Conservation (phyloP, 768 basidiomycete genomes). For the Pluteus cervinus region DNA sequence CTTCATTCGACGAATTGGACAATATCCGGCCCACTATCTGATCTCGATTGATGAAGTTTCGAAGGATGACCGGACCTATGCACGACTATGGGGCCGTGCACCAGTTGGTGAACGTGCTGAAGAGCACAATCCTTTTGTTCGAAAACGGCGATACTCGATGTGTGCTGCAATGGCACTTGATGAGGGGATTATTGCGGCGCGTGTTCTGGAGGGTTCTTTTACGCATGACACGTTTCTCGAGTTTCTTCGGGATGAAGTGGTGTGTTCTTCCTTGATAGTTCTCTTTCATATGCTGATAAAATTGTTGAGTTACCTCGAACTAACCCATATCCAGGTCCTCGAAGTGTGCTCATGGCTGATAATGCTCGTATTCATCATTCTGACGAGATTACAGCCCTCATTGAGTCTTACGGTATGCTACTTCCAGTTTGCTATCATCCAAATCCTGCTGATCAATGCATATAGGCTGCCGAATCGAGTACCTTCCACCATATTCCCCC, state of each 20-base stretch:
- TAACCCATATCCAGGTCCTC: conserved; percentile 15
- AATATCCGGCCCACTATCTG: conserved; percentile 13
- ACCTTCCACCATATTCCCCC: conserved; percentile 24
- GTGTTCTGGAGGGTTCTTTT: conserved; percentile 15
- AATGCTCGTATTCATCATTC: conserved; percentile 20
- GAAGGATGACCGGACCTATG: conserved; percentile 20
- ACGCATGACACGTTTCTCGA: conserved; percentile 11
- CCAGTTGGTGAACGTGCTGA: conserved; percentile 11
- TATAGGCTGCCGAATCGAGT: conserved; percentile 18
- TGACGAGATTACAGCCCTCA: conserved; percentile 12
- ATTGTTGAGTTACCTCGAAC: conserved; percentile 11
- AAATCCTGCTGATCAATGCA: too few species aligned
- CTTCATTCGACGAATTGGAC: conserved; percentile 13
- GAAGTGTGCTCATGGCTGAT: conserved; percentile 17
- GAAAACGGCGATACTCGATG: conserved; percentile 12
- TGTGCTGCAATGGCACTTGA: conserved; percentile 15
- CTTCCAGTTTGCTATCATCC: too few species aligned
- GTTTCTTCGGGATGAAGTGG: conserved; percentile 13
- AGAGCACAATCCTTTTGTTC: conserved; percentile 14
- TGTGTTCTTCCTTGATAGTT: background rate
- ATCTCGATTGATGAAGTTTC: conserved; percentile 19
- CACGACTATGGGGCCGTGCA: conserved; percentile 14
- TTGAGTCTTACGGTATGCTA: too few species aligned
- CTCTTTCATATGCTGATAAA: too few species aligned
- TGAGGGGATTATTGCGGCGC: conserved; percentile 15